These are phyloP conservation scores for Parsonsia alboflavescens DNA, from an alignment of 257 asterid genomes.

Conservation along the genomic window DNA sequence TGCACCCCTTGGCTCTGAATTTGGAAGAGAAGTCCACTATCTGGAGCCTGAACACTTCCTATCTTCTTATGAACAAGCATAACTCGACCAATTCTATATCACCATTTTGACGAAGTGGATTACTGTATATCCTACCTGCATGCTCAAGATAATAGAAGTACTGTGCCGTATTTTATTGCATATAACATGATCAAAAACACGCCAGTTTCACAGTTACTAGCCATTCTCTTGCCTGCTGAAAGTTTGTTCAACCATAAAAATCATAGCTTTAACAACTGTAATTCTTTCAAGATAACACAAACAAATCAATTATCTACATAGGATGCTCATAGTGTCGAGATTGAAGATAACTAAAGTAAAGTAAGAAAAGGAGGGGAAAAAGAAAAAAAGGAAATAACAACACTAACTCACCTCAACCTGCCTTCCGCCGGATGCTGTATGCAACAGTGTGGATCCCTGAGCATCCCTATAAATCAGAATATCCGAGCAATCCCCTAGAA, in stretches of 20 bases:
- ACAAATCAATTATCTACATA: not conserved
- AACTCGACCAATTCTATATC: not conserved
- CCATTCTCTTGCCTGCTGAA: not conserved
- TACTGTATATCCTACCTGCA: not conserved
- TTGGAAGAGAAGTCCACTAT: not conserved
- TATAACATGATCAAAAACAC: not conserved
- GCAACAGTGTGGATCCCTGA: slow-evolving; percentile 68
- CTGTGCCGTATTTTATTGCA: not conserved
- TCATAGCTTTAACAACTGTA: not conserved
- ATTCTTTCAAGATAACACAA: not conserved
- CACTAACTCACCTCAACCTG: slow-evolving; percentile 59
- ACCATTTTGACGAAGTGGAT: not conserved
- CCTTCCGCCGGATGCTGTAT: slow-evolving; percentile 72
- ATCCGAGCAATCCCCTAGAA: slow-evolving; percentile 51
- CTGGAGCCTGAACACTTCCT: not conserved
- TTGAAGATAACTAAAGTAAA: not conserved
- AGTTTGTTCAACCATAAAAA: not conserved
- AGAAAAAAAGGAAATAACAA: not conserved
- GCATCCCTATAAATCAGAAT: slow-evolving; percentile 65
- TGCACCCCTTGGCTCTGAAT: not conserved
- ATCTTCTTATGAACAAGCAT: not conserved
- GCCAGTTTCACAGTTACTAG: not conserved
- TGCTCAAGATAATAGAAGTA: not conserved
- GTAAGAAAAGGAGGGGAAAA: not conserved
- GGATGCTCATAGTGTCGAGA: not conserved